These are phyloP conservation scores for Camelina sativa DNA, from an alignment of 345 rosid genomes.

Conservation along the genomic window DNA sequence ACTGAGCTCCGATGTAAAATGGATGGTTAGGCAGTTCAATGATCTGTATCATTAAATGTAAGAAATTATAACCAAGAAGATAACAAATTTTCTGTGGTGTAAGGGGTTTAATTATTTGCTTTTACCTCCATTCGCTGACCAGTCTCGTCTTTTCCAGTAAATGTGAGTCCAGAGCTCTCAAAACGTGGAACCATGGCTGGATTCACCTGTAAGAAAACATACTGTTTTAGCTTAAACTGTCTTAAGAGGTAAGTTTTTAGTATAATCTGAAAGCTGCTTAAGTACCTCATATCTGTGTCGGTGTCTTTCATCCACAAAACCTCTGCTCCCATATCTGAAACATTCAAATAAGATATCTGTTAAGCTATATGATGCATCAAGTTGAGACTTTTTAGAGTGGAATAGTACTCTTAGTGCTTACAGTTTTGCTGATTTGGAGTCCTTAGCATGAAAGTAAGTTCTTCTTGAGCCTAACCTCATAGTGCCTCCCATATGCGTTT, in stretches of 20 bases:
- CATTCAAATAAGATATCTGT: not conserved
- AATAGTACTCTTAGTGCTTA: constrained; percentile 21
- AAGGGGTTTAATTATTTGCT: not conserved
- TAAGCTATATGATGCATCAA: constrained; percentile 23
- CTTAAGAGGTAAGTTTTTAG: not conserved
- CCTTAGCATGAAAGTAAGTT: constrained; percentile 45
- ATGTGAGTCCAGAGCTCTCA: constrained; percentile 79
- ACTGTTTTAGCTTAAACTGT: constrained; percentile 11
- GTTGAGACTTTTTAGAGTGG: not conserved
- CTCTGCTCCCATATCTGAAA: constrained; percentile 72
- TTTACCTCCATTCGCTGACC: constrained; percentile 89
- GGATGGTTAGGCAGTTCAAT: constrained; percentile 75
- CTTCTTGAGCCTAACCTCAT: constrained; percentile 51
- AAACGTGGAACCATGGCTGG: constrained; percentile 75
- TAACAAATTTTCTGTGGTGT: not conserved
- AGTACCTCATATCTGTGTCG: constrained; percentile 93
- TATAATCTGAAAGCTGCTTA: constrained; percentile 21
- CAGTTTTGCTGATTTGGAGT: constrained; percentile 47
- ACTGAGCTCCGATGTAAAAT: constrained; percentile 80
- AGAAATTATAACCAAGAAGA: constrained; percentile 19
- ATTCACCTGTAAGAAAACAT: constrained; percentile 65
- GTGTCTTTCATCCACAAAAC: constrained; percentile 88
- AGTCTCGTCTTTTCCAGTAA: constrained; percentile 90
- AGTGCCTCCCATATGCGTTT: constrained; percentile 50
- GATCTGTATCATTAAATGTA: constrained; percentile 53